Evolutionary conservation across 1,139 yeast genomes (phyloP).

Genomic region (Candida labiduridarum): DNA sequence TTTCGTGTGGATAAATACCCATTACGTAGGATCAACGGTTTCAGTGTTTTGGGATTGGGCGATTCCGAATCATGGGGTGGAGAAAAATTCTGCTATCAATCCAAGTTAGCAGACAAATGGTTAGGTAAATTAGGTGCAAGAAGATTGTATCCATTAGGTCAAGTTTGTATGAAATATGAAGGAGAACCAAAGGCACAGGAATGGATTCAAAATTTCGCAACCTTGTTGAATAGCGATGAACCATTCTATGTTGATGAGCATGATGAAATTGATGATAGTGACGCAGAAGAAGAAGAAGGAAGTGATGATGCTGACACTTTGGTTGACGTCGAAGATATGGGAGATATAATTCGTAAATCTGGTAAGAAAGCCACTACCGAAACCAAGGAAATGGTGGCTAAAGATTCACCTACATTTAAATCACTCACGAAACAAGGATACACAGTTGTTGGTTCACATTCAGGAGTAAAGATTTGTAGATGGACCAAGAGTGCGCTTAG

Average conservation of each 20-base stretch:
- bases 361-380: constrained; percentile 39
- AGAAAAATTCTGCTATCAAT: constrained; percentile 85
- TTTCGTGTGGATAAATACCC: constrained; percentile 86
- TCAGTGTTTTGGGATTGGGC: constrained; percentile 85
- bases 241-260: constrained; percentile 53
- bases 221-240: constrained; percentile 66
- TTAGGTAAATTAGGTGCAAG: constrained; percentile 83
- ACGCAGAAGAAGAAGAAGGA: constrained; percentile 35
- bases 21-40: constrained; percentile 66
- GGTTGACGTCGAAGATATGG: constrained; percentile 88
- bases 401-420: constrained; percentile 85
- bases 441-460: constrained; percentile 89
- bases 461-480: constrained; percentile 93
- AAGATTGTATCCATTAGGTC: constrained; percentile 83
- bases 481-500: constrained; percentile 96
- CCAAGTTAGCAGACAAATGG: constrained; percentile 72
- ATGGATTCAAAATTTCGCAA: constrained; percentile 66
- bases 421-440: constrained; percentile 92
- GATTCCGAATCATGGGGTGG: constrained; percentile 83
- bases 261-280: constrained; percentile 43
- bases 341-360: constrained; percentile 52
- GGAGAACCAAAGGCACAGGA: constrained; percentile 63
- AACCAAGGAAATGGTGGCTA: constrained; percentile 84
- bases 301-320: constrained; percentile 51
- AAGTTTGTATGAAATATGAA: constrained; percentile 75